Base-by-base conservation (phyloP, 345 rosid species). In the Linum lewisii region DNA sequence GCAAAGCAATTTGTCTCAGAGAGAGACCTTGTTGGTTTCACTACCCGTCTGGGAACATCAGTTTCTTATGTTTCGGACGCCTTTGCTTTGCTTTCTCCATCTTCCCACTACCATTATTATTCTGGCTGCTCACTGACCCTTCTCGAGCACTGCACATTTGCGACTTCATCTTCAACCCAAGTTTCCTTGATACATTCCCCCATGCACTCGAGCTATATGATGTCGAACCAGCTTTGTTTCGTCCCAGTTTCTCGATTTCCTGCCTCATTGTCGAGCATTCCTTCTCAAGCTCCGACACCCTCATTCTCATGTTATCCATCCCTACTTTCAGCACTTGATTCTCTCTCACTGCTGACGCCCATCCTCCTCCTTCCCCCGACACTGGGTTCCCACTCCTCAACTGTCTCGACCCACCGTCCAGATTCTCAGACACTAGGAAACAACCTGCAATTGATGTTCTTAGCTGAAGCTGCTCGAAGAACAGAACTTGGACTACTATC, bases 391-490 rank as follows among this genome's bases (percentile, higher is more conserved):
- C 95, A 9, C 88, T 87, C 79, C 96, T 80, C 66, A 87, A 59
- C 66, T 84, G 91, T 63, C 97, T 84, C 58, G 99, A 85, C 61
- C 86, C 88, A 1, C 34, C 34, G 15, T 93, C 99, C 0, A 89
- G 94, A 73, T 89, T 89, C 69, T 89, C 98, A 19, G 98, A 92
- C 55, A 88, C 95, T 44, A 85, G 77, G 70, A 93, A 84, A 75
- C 99, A 93, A 38, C 99, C 95, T 0, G 99, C 97, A 21, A 93
- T 88, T 32, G 97, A 89, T 49, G 94, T 93, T 77, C 96, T 76
- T 22, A 93, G 97, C 83, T 93, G 99, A 62, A 89, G 99, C 84
- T 93, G 99, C 86, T 93, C 99, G 34, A 93, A 93, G 85, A 93
- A 93, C 66, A 93, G 86, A 70, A 93, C 97, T 75, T 87, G 97